Evolutionary conservation across 768 basidiomycete genomes (phyloP), one percentile per base, ranked within the genome.

Genomic region (Clavaria fumosa): DNA sequence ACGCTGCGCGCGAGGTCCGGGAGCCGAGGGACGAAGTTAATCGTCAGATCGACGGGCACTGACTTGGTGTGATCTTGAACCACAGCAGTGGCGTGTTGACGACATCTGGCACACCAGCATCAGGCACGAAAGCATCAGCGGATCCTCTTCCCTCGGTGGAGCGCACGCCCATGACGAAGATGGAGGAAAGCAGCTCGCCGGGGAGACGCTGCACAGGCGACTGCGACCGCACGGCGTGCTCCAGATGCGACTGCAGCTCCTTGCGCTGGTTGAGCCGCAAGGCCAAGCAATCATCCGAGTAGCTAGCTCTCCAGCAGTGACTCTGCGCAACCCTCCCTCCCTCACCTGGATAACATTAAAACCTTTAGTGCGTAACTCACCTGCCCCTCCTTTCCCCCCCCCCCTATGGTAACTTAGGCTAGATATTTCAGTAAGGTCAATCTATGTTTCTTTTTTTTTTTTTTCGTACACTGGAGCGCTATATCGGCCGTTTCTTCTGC

Each of bases 61-160:
- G 77, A 76, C 55, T 79, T 83, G 18, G 81, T n/a, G 63, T 61
- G 44, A 88, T 72, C 45, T 67, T 77, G 3, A 82, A 70, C 83
- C 83, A 88, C 11, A 88, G 59, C 27, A 67, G 58, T 10, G 84
- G 78, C 5, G 78, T 80, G 49, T 71, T 67, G 47, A 79, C 50
- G 38, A 75, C 75, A 45, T 84, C 35, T 72, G 75, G 59, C 80
- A 85, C 14, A 85, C 84, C 31, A 85, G 70, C 78, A 85, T 83
- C 39, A 88, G 51, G 20, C 74, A 78, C 39, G 76, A 68, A 23
- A 83, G 70, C 62, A 81, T 70, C 34, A 83, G 57, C 3, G 79
- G 68, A 53, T 80, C 70, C 47, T 81, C 78, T 41, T 79, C 78
- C 31, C 66, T 73, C 48, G 63, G 63, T 23, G 66, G 70, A n/a